phyloP scores from a whole-genome alignment of 768 basidiomycete species.

The Leccinum longicurvipes region DNA sequence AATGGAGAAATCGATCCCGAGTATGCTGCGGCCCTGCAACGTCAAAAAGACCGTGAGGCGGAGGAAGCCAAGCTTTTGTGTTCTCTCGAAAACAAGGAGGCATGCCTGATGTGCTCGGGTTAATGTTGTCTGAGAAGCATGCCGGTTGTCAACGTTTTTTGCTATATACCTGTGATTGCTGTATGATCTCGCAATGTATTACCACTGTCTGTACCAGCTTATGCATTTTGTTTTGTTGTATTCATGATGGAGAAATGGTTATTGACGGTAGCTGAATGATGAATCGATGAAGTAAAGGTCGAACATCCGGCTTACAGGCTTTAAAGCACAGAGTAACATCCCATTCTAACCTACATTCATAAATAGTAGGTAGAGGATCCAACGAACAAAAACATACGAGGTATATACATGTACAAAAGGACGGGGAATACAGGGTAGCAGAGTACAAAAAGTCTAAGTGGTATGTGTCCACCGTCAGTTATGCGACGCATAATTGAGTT shows the following conservation, averaged over 20 bases:
- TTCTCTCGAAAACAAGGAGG: constrained; percentile 91
- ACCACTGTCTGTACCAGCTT: constrained; percentile 9
- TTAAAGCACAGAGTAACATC: no score
- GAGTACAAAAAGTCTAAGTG: constrained; percentile 2
- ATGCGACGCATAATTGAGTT: neutral
- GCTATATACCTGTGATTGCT: constrained; percentile 2
- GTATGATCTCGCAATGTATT: neutral
- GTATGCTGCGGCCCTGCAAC: constrained; percentile 72
- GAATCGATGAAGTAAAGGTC: no score
- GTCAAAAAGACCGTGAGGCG: constrained; percentile 67
- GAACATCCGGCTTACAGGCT: no score
- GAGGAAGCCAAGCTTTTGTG: constrained; percentile 82
- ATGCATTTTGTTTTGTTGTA: constrained; percentile 18
- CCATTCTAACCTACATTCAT: neutral
- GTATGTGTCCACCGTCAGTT: constrained; percentile 13
- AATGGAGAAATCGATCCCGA: constrained; percentile 55
- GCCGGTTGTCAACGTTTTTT: neutral
- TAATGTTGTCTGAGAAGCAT: constrained; percentile 31
- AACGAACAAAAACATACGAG: constrained; percentile 4
- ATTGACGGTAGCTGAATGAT: no score
- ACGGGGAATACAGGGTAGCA: constrained; percentile 2
- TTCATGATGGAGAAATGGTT: constrained; percentile 9
- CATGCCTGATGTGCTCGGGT: constrained; percentile 89
- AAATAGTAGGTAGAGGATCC: constrained; percentile 1
- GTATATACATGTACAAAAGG: constrained; percentile 11